Evolutionary conservation across 2,329 filamentous ascomycete genomes (phyloP), one percentile per base, ranked within the genome.

Genomic region (Keithomyces neogunnii): DNA sequence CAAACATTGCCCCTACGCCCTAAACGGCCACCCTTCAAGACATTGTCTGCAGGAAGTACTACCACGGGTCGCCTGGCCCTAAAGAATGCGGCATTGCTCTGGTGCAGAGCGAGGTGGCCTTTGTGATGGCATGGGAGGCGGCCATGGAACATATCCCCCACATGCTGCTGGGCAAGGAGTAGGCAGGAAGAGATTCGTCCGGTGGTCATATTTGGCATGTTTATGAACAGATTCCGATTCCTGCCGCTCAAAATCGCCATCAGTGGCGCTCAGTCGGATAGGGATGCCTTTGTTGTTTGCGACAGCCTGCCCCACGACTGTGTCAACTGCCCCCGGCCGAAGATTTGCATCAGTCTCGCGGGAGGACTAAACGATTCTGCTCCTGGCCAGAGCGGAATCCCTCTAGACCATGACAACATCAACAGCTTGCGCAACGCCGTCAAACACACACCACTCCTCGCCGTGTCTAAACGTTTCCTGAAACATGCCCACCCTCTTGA

Each of bases 101-200:
- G 6, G 47, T 55, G 28, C 55, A 58, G 47, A 55, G 54, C 48
- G 46, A 56, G 10, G 39, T 58, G 4, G 54, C 56, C 9, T 49
- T 43, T 45, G 51, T 58, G 19, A 56, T 47, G 31, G 56, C 47
- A 35, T 58, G 56, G 56, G 50, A 48, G 42, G 49, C 50, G 26
- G 52, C 48, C 4, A 48, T 53, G 28, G 56, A 56, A 35, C 52
- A 38, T 8, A 39, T 58, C 2, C 54, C 53, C 3, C 47, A 51
- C 54, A 54, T 46, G 10, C 45, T 58, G 19, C 13, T 58, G 1
- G 51, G 7, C 53, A 59, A 28, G 40, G 52, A 10, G 50, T 55
- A 38, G 56, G 56, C n/a, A 53, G 57, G 26, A 58, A 58, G 49
- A 53, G n/a, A 52, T 58, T 13, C 28, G 57, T 13, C 48, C 55